Percentiles rank a stretch among this genome's conserved stretches.
phyloP scores from a whole-genome alignment of 2,329 filamentous ascomycete genomes.

The Fusarium sp. region DNA sequence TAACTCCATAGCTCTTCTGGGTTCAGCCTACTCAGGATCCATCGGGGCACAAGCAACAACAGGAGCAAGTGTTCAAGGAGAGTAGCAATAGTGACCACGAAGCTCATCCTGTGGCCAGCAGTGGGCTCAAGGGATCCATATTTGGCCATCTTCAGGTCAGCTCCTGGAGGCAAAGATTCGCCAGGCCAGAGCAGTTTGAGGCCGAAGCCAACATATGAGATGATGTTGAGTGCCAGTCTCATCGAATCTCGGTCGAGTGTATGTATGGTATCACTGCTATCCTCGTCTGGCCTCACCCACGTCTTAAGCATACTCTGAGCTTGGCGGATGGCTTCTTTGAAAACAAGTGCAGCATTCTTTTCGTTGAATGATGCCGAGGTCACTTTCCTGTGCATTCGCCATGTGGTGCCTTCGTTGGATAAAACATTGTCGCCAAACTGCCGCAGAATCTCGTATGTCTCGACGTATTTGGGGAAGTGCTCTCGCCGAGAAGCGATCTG shows the following conservation, averaged over 20 bases:
- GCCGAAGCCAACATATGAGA: conserved; percentile 77
- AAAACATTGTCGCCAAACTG: conserved; percentile 77
- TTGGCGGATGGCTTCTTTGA: conserved; percentile 70
- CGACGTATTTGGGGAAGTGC: conserved; percentile 67
- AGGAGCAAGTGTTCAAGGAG: conserved; percentile 72
- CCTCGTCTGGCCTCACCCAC: conserved; percentile 59
- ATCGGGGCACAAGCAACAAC: conserved; percentile 68
- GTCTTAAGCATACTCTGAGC: conserved; percentile 68
- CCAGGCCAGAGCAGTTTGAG: conserved; percentile 71
- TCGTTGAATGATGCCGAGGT: conserved; percentile 80
- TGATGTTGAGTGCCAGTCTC: conserved; percentile 66
- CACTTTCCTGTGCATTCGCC: conserved; percentile 79
- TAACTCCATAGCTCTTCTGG: not conserved
- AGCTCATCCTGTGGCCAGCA: conserved; percentile 70
- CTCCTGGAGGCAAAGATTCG: conserved; percentile 59
- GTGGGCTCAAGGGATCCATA: conserved; percentile 60
- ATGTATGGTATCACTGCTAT: conserved; percentile 57
- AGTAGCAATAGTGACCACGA: conserved; percentile 69
- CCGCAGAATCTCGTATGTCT: conserved; percentile 51
- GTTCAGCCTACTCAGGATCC: conserved; percentile 61
- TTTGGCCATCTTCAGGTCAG: conserved; percentile 59
- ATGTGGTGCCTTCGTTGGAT: conserved; percentile 73
- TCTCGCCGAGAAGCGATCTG: conserved; percentile 74
- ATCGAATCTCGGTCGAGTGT: conserved; percentile 74
- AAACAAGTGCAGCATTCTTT: conserved; percentile 76